Base-by-base conservation (phyloP, 352 stramenopile species). In the Blastocystis sp. region DNA sequence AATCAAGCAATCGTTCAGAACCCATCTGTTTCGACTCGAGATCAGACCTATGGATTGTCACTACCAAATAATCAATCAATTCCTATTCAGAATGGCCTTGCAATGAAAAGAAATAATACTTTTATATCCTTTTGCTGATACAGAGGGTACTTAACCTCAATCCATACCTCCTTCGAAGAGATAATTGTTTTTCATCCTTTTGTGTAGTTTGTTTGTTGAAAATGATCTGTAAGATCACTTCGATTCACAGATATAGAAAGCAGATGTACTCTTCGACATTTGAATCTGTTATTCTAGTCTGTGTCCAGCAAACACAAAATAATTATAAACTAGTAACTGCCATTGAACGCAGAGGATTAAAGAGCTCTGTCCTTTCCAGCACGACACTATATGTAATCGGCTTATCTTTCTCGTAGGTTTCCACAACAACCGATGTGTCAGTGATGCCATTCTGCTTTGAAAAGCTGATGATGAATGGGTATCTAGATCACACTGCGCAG, bases 61-160 rank as follows among this genome's bases (percentile, higher is more conserved):
- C 43, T 84, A 0, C 11, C 20, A 2, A 59, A 59, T 59, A 59
- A 59, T n/a, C 50, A 59, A n/a, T 13, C 11, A 59, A 59, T n/a
- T 13, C 50, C 50, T 13, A n/a, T 59, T 13, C 59, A 84, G 43
- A 84, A 84, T 45, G 73, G 43, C 3, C 68, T 84, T 84, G 59
- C 73, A 9, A 66, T 68, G n/a, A 84, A 84, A 34, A 59, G 73
- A 47, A 84, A 39, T 64, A 13, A 8, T 11, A 23, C 73, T 69
- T 84, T 84, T 50, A 84, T 84, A 84, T 84, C 73, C 73, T 84
- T 64, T 34, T 34, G 8, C 37, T 8, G 13, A 39, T 62, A 18
- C 15, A 43, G 8, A 55, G 18, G 53, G 20, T 18, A 29, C 73
- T 84, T 84, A 29, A 84, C 39, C 29, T 3, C 4, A 84, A 50